Evolutionary conservation across 192 early-diverging fungal species (phyloP).

Genomic region (Podila epicladia): DNA sequence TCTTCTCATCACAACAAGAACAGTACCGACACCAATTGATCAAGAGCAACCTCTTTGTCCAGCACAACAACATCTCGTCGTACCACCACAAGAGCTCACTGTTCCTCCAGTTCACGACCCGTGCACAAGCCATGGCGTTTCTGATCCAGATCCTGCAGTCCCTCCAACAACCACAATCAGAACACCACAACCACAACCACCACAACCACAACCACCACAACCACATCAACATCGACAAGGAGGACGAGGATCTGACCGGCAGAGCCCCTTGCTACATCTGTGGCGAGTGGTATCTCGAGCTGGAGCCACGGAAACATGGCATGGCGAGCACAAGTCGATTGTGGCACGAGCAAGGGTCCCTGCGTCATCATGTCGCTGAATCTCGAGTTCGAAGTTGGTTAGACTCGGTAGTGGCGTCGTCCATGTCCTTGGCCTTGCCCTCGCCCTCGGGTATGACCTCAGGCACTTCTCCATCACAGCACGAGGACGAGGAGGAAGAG

Average conservation of each 20-base stretch:
- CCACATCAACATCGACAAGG: not conserved
- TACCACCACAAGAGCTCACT: not conserved
- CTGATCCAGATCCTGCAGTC: slow-evolving; percentile 18
- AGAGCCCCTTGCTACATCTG: not conserved
- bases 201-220: not conserved
- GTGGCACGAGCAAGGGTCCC: slow-evolving; percentile 37
- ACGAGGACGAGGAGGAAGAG: not conserved
- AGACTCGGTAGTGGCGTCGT: slow-evolving; percentile 27
- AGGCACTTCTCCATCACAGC: not conserved
- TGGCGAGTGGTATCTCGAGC: slow-evolving; percentile 42
- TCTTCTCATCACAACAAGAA: not conserved
- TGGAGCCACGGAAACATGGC: slow-evolving; percentile 12
- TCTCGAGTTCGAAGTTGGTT: slow-evolving; percentile 26
- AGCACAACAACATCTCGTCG: not conserved
- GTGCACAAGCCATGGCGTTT: slow-evolving; percentile 48
- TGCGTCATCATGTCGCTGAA: slow-evolving; percentile 35
- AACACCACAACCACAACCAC: not conserved
- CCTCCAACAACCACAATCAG: not conserved
- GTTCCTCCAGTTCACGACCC: slow-evolving; percentile 32
- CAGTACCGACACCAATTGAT: slow-evolving; percentile 22
- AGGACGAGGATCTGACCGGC: not conserved
- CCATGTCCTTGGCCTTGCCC: not conserved
- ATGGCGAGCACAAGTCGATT: slow-evolving; percentile 9
- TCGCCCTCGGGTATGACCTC: not conserved
- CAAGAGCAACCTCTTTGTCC: slow-evolving; percentile 10